Conservation (phyloP, 1,284 basidiomycete species). For the Mycena citricolor region DNA sequence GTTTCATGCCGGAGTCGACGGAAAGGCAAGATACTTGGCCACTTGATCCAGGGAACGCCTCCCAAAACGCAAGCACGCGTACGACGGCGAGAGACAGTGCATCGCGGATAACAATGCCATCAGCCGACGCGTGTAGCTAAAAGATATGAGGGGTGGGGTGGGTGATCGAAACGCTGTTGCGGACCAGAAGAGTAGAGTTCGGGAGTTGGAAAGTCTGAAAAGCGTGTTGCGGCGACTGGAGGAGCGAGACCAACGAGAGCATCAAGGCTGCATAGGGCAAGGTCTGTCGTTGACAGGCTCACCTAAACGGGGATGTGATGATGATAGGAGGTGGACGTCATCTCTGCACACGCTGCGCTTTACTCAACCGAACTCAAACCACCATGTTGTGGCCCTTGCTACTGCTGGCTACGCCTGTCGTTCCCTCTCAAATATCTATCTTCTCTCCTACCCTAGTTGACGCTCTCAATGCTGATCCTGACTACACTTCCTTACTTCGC, state of each 20-base stretch:
- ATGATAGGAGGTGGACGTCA: too few relatives aligned
- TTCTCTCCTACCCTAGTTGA: slow-evolving; percentile 72
- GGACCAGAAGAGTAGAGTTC: slow-evolving; percentile 55
- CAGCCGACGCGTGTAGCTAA: slow-evolving; percentile 70
- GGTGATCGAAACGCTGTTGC: slow-evolving; percentile 3
- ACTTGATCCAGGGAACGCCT: slow-evolving; percentile 64
- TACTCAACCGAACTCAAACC: too few relatives aligned
- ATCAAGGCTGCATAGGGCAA: slow-evolving; percentile 42
- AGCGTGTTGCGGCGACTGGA: slow-evolving; percentile 43
- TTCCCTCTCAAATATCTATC: slow-evolving; percentile 23
- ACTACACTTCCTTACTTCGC: slow-evolving; percentile 78
- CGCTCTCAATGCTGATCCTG: slow-evolving; percentile 69
- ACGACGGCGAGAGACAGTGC: slow-evolving; percentile 59
- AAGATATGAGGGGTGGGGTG: slow-evolving; percentile 16
- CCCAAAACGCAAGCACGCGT: slow-evolving; percentile 71
- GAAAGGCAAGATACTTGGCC: slow-evolving; percentile 58
- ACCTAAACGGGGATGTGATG: too few relatives aligned
- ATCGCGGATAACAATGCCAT: slow-evolving; percentile 68
- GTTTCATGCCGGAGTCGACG: slow-evolving; percentile 74
- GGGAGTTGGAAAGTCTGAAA: slow-evolving; percentile 59
- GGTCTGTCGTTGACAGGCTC: too few relatives aligned
- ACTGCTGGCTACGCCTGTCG: slow-evolving; percentile 23
- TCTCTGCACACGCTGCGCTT: too few relatives aligned
- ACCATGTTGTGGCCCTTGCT: slow-evolving; percentile 9
- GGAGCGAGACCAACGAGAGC: slow-evolving; percentile 51